These are phyloP conservation scores for Bassia scoparia DNA, from an alignment of 148 eudicot species.

Conservation along the genomic window DNA sequence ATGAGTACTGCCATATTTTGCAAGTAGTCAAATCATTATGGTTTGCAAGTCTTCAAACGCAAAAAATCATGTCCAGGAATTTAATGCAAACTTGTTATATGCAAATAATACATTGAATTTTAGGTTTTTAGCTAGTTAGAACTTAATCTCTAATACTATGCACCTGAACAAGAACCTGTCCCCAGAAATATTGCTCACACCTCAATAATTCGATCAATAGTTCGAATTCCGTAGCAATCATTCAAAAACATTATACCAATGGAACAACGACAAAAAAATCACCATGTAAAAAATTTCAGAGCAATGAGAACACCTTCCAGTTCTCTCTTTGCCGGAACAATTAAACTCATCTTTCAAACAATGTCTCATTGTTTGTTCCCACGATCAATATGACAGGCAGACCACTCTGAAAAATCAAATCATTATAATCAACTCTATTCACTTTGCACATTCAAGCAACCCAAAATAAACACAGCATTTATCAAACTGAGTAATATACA, in stretches of 20 bases:
- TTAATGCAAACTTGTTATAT: neutral
- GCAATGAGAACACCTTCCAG: constrained; percentile 63
- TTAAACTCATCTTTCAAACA: constrained; percentile 91
- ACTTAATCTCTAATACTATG: neutral
- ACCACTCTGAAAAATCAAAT: constrained; percentile 62
- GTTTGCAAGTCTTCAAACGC: constrained; percentile 99
- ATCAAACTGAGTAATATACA: too few relatives aligned
- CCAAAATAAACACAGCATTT: neutral
- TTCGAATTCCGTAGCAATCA: constrained; percentile 63
- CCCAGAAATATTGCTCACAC: constrained; percentile 86
- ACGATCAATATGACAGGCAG: constrained; percentile 96
- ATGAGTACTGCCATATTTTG: constrained; percentile 75
- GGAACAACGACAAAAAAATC: neutral
- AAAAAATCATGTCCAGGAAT: constrained; percentile 10
- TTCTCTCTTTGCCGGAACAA: constrained; percentile 84
- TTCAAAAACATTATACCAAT: neutral
- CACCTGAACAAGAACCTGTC: constrained; percentile 96
- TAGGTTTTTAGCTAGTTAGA: neutral
- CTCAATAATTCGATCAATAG: constrained; percentile 87
- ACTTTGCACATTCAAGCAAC: neutral
- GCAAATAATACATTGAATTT: neutral
- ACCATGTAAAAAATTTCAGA: neutral
- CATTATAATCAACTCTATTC: neutral
- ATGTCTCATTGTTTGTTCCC: constrained; percentile 81
- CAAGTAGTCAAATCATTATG: constrained; percentile 89